Percentiles rank a stretch among this genome's conserved stretches.
Conservation (phyloP, 129 eudicot species). For the Tanacetum coccineum region DNA sequence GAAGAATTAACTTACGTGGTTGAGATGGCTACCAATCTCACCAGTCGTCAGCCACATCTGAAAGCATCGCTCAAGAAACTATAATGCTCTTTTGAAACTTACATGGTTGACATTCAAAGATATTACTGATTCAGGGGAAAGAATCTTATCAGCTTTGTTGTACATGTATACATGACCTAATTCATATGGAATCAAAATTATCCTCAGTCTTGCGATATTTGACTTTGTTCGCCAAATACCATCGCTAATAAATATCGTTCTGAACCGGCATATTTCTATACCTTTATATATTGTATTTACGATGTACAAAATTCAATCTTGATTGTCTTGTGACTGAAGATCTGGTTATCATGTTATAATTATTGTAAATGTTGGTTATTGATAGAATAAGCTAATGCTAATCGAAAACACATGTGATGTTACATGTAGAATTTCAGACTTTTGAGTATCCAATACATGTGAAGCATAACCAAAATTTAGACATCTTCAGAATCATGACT, state of each 20-base stretch:
- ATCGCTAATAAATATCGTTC: background rate
- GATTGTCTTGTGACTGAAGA: background rate
- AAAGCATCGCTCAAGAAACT: slow-evolving; percentile 60
- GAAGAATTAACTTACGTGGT: slow-evolving; percentile 59
- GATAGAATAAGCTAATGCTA: no score
- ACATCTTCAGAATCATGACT: slow-evolving; percentile 17
- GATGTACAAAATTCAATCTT: background rate
- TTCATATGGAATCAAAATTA: no score
- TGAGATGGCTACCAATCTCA: slow-evolving; percentile 55
- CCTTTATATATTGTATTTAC: background rate
- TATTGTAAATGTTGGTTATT: no score
- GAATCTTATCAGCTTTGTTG: no score
- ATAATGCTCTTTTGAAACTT: slow-evolving; percentile 33
- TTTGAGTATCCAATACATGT: no score
- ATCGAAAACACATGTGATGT: no score
- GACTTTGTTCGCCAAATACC: no score
- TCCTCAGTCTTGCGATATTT: no score
- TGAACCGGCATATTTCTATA: background rate
- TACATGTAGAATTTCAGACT: no score
- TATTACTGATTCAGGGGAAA: no score
- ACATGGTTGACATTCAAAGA: background rate
- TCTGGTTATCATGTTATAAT: background rate
- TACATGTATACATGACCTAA: no score
- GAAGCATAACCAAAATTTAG: background rate
- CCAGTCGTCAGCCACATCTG: slow-evolving; percentile 48